Base-by-base conservation (phyloP, 2,329 filamentous ascomycete genomes). In the Parastagonospora nodorum region DNA sequence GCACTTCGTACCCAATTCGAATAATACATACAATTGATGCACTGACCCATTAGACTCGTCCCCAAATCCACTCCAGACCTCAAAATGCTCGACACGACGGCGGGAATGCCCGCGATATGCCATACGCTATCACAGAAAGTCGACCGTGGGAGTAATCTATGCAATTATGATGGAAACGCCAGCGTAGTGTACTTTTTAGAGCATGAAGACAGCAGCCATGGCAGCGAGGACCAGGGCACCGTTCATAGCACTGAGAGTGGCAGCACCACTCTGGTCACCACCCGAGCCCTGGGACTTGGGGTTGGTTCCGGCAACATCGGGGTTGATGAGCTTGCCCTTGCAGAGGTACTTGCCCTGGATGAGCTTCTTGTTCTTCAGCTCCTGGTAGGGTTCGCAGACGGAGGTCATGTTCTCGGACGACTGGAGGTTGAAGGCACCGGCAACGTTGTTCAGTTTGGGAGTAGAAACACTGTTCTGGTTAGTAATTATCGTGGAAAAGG, bases 401-500 rank as follows among this genome's bases (percentile, higher is more conserved):
- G 53, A 45, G 45, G 63, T 61, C 55, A 81, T 67, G 63, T 80
- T 69, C 40, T 66, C 66, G 43, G 74, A 72, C 11, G 77, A 78
- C 65, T 78, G 75, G 45, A 81, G 64, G 74, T 79, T 80, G 74
- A 80, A 80, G 38, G 78, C 76, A 72, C 79, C 79, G 55, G 69
- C 70, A 58, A 80, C 76, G 49, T 74, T 71, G 51, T 69, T 61
- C 35, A 81, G 69, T 14, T 77, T 71, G 53, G 89, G 87, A 46
- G 97, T 82, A 31, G 80, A 71, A 61, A 94, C 86, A 53, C 91
- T 96, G 63, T 1, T 47, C 16, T 6, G 52, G 67, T 79, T 64
- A 77, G 73, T 27, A 38, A 42, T 12, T 2, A 4, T 27, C 15
- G 8, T n/a, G n/a, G 19, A 4, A 9, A 9, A 16, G 3, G 32